Conservation (phyloP, 2,329 filamentous ascomycete species). For the Neospermospora avenae region DNA sequence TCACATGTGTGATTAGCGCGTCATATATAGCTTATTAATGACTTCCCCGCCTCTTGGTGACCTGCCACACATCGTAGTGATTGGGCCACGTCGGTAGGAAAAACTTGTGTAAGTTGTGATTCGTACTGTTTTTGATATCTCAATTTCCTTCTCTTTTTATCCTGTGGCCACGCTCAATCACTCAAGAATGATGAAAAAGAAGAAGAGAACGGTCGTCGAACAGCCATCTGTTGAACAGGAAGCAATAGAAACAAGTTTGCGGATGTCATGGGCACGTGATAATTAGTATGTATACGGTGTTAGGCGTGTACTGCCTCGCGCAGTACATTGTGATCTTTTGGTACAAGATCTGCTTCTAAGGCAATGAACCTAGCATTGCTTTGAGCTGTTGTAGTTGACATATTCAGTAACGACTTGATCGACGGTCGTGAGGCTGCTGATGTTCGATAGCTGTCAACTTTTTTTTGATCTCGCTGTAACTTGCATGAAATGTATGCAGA, state of each 20-base stretch:
- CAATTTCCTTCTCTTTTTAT: too few relatives aligned
- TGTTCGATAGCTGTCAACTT: background rate
- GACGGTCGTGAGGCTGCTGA: background rate
- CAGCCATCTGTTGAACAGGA: background rate
- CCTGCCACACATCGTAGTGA: too few relatives aligned
- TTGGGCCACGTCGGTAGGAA: too few relatives aligned
- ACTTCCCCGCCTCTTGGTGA: too few relatives aligned
- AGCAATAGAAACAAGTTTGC: background rate
- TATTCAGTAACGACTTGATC: background rate
- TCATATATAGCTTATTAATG: too few relatives aligned
- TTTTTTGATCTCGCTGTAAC: background rate
- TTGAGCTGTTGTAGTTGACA: background rate
- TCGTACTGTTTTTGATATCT: too few relatives aligned
- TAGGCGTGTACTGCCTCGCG: too few relatives aligned
- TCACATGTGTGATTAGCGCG: too few relatives aligned
- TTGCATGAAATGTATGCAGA: background rate
- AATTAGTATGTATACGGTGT: too few relatives aligned
- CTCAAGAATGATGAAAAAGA: background rate
- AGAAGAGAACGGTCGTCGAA: background rate
- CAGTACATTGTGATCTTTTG: too few relatives aligned
- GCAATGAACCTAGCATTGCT: conserved; percentile 1
- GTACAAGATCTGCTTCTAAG: conserved; percentile 8
- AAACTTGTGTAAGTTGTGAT: too few relatives aligned
- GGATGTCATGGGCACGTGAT: too few relatives aligned
- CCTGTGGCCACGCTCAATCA: background rate